Evolutionary conservation across 345 rosid species (phyloP).

Genomic region (Linum tenue): DNA sequence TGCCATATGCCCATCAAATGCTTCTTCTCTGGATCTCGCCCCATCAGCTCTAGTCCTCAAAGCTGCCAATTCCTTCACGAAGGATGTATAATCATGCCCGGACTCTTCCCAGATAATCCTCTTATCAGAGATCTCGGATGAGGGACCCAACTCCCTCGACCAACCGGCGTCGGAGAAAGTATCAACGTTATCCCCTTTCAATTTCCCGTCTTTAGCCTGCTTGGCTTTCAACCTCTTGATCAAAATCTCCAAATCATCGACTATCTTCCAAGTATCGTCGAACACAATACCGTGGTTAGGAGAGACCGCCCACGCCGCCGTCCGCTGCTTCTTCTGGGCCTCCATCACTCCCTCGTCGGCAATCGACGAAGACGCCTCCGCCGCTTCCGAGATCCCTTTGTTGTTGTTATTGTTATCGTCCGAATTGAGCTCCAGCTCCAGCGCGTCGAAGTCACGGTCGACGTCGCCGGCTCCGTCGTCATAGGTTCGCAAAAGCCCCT

Average conservation of each 20-base stretch:
- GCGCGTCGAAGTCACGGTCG: constrained; percentile 91
- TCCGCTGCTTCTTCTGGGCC: constrained; percentile 84
- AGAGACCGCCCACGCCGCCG: constrained; percentile 93
- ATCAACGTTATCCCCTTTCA: constrained; percentile 66
- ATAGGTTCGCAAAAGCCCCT: constrained; percentile 84
- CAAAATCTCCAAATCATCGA: constrained; percentile 90
- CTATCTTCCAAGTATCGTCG: constrained; percentile 92
- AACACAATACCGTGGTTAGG: constrained; percentile 94
- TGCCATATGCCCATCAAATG: constrained; percentile 98
- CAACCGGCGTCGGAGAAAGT: constrained; percentile 90
- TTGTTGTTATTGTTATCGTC: constrained; percentile 25
- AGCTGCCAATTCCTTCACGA: constrained; percentile 72
- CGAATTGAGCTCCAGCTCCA: constrained; percentile 54
- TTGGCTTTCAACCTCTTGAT: constrained; percentile 79
- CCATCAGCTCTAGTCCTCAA: constrained; percentile 87
- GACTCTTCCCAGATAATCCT: constrained; percentile 85
- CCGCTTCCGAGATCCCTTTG: constrained; percentile 27
- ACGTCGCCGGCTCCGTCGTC: constrained; percentile 99
- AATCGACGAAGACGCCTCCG: constrained; percentile 59
- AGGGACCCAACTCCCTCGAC: constrained; percentile 87
- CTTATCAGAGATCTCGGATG: constrained; percentile 62
- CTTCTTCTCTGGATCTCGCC: constrained; percentile 88
- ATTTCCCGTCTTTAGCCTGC: constrained; percentile 77
- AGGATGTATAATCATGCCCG: constrained; percentile 56
- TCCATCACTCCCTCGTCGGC: constrained; percentile 63